A percentile compares a stretch with the other conserved stretches of the same genome.
These are phyloP conservation scores for Grifola frondosa DNA, from an alignment of 1,284 basidiomycete species.

Conservation along the genomic window DNA sequence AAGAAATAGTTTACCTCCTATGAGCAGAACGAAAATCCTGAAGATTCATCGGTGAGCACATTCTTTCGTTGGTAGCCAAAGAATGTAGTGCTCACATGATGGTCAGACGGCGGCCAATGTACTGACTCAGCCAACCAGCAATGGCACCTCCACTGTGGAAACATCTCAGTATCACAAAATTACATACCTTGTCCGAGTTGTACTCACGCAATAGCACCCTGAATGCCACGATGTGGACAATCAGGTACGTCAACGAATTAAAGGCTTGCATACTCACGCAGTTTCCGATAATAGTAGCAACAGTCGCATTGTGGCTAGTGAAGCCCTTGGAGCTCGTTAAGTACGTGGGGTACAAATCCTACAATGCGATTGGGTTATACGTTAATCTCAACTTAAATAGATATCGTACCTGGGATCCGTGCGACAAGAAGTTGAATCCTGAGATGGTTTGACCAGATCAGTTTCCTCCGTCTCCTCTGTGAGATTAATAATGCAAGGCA, in stretches of 20 bases:
- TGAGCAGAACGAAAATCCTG: conserved; percentile 55
- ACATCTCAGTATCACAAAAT: conserved; percentile 16
- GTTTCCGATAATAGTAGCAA: conserved; percentile 91
- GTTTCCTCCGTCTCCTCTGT: neutral
- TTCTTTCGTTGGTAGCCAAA: conserved; percentile 11
- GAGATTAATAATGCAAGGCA: neutral
- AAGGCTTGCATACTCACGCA: conserved; percentile 49
- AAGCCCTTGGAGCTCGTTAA: conserved; percentile 64
- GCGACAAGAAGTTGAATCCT: conserved; percentile 93
- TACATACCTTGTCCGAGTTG: neutral
- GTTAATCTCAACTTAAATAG: neutral
- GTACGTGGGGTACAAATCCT: conserved; percentile 82
- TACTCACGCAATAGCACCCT: conserved; percentile 73
- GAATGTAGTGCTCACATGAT: conserved; percentile 58
- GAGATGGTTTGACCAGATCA: conserved; percentile 13
- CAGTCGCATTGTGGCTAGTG: conserved; percentile 59
- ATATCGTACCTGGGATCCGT: conserved; percentile 68
- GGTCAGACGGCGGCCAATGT: conserved; percentile 84
- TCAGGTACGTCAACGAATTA: conserved; percentile 4
- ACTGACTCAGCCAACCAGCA: conserved; percentile 81
- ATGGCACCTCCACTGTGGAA: conserved; percentile 65
- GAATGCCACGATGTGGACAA: conserved; percentile 15
- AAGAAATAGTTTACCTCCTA: conserved; percentile 39
- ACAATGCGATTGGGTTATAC: neutral
- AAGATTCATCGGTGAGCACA: neutral